A percentile compares a stretch with the other conserved stretches of the same genome.
Evolutionary conservation across 129 eudicot species (phyloP).

Genomic region (Rutidosis leptorrhynchoides): DNA sequence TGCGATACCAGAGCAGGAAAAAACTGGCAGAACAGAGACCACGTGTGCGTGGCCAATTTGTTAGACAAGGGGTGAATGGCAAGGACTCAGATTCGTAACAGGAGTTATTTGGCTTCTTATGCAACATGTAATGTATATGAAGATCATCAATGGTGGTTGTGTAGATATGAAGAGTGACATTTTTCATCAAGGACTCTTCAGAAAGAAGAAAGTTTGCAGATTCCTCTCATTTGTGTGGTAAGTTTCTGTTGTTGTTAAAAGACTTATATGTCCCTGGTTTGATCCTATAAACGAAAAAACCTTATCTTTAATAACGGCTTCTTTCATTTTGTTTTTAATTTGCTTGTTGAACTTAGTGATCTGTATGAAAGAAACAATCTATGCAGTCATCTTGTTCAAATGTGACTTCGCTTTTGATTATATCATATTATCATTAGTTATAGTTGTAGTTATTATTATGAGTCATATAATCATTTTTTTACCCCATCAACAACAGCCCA

Average conservation of each 20-base stretch:
- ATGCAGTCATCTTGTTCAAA: constrained; percentile 19
- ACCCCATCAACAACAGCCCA: too few relatives aligned
- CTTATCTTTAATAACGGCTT: constrained; percentile 21
- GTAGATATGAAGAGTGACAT: constrained; percentile 36
- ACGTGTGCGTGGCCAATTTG: constrained; percentile 71
- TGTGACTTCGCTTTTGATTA: constrained; percentile 6
- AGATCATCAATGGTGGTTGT: constrained; percentile 25
- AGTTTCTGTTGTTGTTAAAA: constrained; percentile 27
- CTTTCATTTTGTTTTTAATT: constrained; percentile 6
- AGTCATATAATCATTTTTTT: too few relatives aligned
- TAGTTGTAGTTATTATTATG: too few relatives aligned
- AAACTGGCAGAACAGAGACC: constrained; percentile 77
- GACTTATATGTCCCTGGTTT: constrained; percentile 19
- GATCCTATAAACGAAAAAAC: constrained; percentile 15
- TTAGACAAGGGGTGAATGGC: constrained; percentile 47
- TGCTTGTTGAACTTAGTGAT: constrained; percentile 7
- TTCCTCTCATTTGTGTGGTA: constrained; percentile 23
- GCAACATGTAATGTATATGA: constrained; percentile 38
- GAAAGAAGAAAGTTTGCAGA: constrained; percentile 23
- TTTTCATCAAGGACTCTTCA: constrained; percentile 20
- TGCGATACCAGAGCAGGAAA: constrained; percentile 71
- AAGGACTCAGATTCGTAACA: constrained; percentile 47
- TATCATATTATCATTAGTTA: too few relatives aligned
- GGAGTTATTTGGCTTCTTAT: constrained; percentile 1
- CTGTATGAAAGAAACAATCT: constrained; percentile 20